Evolutionary conservation across 257 asterid genomes (phyloP), one percentile per base, ranked within the genome.

Genomic region (Penstemon newberryi): DNA sequence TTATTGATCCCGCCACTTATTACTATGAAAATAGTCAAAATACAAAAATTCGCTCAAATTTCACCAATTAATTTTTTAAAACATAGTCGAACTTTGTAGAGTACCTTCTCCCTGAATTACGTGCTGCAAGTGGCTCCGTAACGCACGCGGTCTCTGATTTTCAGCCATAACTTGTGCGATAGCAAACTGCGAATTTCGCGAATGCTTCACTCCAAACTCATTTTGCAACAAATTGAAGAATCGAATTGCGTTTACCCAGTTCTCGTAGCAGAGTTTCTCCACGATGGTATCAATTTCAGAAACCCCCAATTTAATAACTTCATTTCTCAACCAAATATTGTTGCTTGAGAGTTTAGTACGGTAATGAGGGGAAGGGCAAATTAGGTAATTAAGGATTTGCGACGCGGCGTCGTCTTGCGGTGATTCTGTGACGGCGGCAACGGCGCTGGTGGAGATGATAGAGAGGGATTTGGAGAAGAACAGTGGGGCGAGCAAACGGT

Each of bases 101-200:
- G 43, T 69, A 91, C 95, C 96, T 83, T 82, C 79, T 56, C 68
- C 75, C 42, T 64, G 79, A 75, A 88, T 66, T 70, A 88, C 72
- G 66, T 79, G 49, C 79, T 63, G 83, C 69, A 90, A 63, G 79
- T 81, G 96, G 49, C 73, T 67, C 81, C 73, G 73, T 73, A 92
- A 63, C 3, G 83, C 91, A 59, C 83, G 86, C 41, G 56, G 55
- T 62, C 89, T 64, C 71, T 71, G 78, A 71, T 77, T 92, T 25
- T 65, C 75, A 43, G 95, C 96, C 86, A 92, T 79, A 18, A 79
- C 19, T 77, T 81, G 90, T 18, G 96, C 96, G 42, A 88, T 51
- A 65, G 77, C 2, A 9, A 92, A 63, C 54, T 70, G 70, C 5
- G 80, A 80, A 7, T 37, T 47, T 18, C 47, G 62, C 0, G 97